Evolutionary conservation across 1,284 basidiomycete genomes (phyloP).

Genomic region (Microbotryum saponariae): DNA sequence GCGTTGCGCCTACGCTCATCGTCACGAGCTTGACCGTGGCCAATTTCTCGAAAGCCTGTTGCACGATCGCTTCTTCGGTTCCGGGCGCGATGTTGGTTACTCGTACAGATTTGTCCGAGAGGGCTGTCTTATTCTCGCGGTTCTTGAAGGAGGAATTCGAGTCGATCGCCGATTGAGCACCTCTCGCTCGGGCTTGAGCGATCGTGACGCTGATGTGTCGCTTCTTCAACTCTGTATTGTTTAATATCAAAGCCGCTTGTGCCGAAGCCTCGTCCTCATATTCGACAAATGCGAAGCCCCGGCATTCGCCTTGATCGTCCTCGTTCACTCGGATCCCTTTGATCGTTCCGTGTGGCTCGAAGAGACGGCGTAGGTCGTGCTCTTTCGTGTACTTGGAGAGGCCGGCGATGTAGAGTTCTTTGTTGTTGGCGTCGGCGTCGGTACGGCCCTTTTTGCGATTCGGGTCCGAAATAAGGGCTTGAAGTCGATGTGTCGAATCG

Average conservation of each 20-base stretch:
- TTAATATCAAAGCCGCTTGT: constrained; percentile 60
- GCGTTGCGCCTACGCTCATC: constrained; percentile 20
- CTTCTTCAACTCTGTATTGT: constrained; percentile 77
- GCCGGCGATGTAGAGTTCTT: constrained; percentile 77
- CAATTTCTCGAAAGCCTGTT: constrained; percentile 75
- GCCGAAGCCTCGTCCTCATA: constrained; percentile 74
- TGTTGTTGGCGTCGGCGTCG: constrained; percentile 68
- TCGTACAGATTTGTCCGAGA: constrained; percentile 53
- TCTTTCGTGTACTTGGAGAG: constrained; percentile 66
- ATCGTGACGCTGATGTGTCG: constrained; percentile 75
- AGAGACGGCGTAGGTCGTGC: constrained; percentile 65
- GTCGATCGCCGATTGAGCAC: constrained; percentile 35
- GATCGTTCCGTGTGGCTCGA: constrained; percentile 66
- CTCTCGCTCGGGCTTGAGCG: constrained; percentile 61
- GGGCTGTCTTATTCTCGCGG: constrained; percentile 47
- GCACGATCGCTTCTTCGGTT: constrained; percentile 76
- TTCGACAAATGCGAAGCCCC: constrained; percentile 90
- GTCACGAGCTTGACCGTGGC: constrained; percentile 58
- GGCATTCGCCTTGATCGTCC: constrained; percentile 61
- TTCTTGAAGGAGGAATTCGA: neutral
- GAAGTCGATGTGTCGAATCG: constrained; percentile 53
- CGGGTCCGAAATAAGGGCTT: constrained; percentile 78
- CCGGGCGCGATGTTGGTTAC: constrained; percentile 63
- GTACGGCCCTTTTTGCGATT: constrained; percentile 76
- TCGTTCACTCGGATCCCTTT: constrained; percentile 70